Percentiles rank a stretch among this genome's conserved stretches.
These are phyloP conservation scores for Thozetella sp. DNA, from an alignment of 495 filamentous ascomycete genomes.

Conservation along the genomic window DNA sequence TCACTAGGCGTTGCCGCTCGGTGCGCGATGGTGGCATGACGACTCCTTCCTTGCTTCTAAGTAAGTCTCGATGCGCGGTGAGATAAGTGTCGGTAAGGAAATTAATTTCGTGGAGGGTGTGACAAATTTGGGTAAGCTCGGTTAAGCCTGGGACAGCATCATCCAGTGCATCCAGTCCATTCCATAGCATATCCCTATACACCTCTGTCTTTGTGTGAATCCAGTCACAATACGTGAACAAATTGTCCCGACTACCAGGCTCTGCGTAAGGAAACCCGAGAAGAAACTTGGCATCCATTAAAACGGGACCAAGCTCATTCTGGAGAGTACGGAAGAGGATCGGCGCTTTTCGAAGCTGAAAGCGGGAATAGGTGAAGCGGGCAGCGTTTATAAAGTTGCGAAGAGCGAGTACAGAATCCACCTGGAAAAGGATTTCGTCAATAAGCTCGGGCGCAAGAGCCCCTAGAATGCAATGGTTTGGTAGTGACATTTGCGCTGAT, in stretches of 20 bases:
- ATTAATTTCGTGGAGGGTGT: background rate
- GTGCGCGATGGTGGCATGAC: background rate
- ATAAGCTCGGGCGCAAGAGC: background rate
- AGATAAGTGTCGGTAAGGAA: background rate
- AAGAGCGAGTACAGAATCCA: background rate
- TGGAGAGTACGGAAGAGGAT: background rate
- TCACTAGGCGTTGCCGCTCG: conserved; percentile 1
- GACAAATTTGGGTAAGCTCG: background rate
- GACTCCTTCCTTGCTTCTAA: background rate
- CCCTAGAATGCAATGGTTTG: too few species aligned
- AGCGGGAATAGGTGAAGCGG: background rate
- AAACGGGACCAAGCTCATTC: background rate
- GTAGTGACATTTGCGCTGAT: too few species aligned
- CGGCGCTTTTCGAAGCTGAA: background rate
- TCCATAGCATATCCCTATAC: background rate
- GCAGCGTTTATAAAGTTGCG: background rate
- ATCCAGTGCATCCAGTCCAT: background rate
- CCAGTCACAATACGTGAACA: background rate
- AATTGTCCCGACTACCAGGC: background rate
- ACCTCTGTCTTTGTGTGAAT: background rate
- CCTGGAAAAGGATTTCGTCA: background rate
- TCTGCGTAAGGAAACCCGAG: background rate
- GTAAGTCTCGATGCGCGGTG: background rate
- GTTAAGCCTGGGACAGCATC: background rate
- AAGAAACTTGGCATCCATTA: background rate